A percentile compares a stretch with the other conserved stretches of the same genome.
Evolutionary conservation across 1,139 yeast species (phyloP).

Genomic region (Ogataea hybrid): DNA sequence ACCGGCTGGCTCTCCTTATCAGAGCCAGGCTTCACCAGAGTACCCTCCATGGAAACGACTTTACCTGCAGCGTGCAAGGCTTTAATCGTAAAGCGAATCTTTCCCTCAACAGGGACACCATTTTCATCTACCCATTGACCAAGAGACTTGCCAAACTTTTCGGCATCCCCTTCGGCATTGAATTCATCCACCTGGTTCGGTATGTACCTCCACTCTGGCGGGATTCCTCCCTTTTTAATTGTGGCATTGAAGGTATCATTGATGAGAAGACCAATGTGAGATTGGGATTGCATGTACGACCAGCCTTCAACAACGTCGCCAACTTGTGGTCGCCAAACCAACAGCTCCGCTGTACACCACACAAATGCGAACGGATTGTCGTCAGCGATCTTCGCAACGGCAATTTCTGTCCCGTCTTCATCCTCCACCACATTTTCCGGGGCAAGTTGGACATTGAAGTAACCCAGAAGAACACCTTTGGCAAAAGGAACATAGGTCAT

Average conservation of each 20-base stretch:
- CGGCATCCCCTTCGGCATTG: constrained; percentile 31
- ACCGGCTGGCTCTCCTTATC: constrained; percentile 58
- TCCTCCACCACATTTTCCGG: constrained; percentile 31
- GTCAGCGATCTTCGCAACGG: constrained; percentile 66
- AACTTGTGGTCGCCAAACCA: constrained; percentile 84
- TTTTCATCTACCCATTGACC: constrained; percentile 86
- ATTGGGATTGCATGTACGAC: constrained; percentile 89
- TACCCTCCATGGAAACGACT: constrained; percentile 83
- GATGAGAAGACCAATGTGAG: constrained; percentile 86
- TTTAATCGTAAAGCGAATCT: constrained; percentile 69
- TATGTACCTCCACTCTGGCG: constrained; percentile 76
- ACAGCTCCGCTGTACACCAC: constrained; percentile 83
- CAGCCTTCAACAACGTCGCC: constrained; percentile 87
- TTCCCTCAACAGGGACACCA: constrained; percentile 77
- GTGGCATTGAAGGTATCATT: constrained; percentile 96
- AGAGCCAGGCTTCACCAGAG: constrained; percentile 62
- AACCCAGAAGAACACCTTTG: constrained; percentile 81
- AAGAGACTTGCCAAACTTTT: constrained; percentile 41
- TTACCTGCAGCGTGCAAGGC: constrained; percentile 75
- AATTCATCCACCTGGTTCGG: constrained; percentile 71
- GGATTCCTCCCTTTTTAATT: constrained; percentile 80
- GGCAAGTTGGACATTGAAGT: constrained; percentile 55
- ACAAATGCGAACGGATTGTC: constrained; percentile 87
- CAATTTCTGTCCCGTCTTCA: constrained; percentile 34
- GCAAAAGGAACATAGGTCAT: constrained; percentile 77